These are phyloP conservation scores for Mortierella sp. DNA, from an alignment of 371 early-diverging fungal genomes.

Conservation along the genomic window DNA sequence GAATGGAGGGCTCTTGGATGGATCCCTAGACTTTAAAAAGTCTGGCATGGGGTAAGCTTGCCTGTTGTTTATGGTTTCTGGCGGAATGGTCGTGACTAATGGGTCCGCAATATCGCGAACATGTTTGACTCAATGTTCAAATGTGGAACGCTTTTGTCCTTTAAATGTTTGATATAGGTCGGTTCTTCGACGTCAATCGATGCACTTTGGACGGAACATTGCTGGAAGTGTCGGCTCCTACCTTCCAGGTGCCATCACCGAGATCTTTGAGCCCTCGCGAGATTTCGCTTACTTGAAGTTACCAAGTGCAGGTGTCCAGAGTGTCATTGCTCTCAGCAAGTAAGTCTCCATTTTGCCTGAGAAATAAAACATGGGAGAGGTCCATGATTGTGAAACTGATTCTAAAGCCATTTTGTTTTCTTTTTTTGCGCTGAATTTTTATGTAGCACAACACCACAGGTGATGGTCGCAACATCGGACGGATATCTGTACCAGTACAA, in stretches of 20 bases:
- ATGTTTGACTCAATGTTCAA: too few relatives aligned
- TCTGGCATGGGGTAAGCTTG: constrained; percentile 36
- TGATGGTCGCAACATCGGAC: constrained; percentile 93
- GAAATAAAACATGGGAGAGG: neutral
- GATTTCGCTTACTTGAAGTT: constrained; percentile 95
- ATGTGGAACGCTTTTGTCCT: constrained; percentile 38
- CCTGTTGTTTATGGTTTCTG: too few relatives aligned
- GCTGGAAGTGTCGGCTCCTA: constrained; percentile 89
- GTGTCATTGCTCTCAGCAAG: constrained; percentile 87
- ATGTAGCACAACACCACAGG: constrained; percentile 78
- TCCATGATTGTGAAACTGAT: neutral
- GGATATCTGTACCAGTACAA: constrained; percentile 93
- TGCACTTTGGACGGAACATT: constrained; percentile 70
- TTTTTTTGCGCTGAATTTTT: neutral
- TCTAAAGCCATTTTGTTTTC: too few relatives aligned
- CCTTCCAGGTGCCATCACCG: constrained; percentile 89
- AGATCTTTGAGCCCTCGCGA: constrained; percentile 95
- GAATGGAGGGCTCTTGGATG: constrained; percentile 12
- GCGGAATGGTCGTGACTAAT: too few relatives aligned
- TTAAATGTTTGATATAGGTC: constrained; percentile 21
- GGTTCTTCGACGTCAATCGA: constrained; percentile 70
- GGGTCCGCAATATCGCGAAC: too few relatives aligned
- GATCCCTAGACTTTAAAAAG: constrained; percentile 5
- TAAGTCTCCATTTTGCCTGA: constrained; percentile 31
- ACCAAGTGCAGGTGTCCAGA: constrained; percentile 84